Evolutionary conservation across 176 grass and related monocot genomes (phyloP).

Genomic region (Tuctoria greenei): DNA sequence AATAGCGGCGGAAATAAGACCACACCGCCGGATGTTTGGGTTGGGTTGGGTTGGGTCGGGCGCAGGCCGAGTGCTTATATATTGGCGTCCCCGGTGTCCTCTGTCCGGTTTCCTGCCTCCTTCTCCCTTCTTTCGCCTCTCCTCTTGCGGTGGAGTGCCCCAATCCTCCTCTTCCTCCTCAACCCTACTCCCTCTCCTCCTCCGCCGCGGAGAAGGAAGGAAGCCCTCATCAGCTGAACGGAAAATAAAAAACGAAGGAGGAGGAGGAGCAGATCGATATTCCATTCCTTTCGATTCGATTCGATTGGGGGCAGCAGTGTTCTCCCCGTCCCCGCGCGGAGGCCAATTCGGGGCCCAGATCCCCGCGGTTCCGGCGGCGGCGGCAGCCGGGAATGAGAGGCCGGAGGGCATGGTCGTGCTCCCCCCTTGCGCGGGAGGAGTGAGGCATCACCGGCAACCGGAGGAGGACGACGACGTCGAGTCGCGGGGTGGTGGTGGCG

Average conservation of each 20-base stretch:
- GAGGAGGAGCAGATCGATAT: constrained; percentile 1
- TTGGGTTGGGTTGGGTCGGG: too few relatives aligned
- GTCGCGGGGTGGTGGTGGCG: not conserved
- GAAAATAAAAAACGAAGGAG: not conserved
- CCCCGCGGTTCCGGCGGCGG: constrained; percentile 48
- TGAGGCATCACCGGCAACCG: constrained; percentile 21
- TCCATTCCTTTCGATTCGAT: constrained; percentile 41
- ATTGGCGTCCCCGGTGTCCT: not conserved
- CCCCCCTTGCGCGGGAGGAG: not conserved
- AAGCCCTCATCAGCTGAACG: constrained; percentile 4
- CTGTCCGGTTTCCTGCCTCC: not conserved
- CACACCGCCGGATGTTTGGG: too few relatives aligned
- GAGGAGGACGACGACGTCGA: not conserved
- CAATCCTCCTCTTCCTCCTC: constrained; percentile 22
- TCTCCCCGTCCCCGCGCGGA: too few relatives aligned
- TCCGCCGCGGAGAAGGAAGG: not conserved
- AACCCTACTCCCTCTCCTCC: constrained; percentile 41
- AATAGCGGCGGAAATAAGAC: too few relatives aligned
- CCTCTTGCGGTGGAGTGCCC: constrained; percentile 10
- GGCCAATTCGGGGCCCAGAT: constrained; percentile 42
- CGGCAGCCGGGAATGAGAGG: constrained; percentile 41
- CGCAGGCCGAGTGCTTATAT: not conserved
- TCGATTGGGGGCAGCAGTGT: constrained; percentile 5
- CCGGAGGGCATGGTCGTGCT: constrained; percentile 21
- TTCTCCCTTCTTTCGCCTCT: not conserved